Percentiles rank a stretch among this genome's conserved stretches.
phyloP scores from a whole-genome alignment of 1,139 yeast species.

The Geotrichum aggregatum region DNA sequence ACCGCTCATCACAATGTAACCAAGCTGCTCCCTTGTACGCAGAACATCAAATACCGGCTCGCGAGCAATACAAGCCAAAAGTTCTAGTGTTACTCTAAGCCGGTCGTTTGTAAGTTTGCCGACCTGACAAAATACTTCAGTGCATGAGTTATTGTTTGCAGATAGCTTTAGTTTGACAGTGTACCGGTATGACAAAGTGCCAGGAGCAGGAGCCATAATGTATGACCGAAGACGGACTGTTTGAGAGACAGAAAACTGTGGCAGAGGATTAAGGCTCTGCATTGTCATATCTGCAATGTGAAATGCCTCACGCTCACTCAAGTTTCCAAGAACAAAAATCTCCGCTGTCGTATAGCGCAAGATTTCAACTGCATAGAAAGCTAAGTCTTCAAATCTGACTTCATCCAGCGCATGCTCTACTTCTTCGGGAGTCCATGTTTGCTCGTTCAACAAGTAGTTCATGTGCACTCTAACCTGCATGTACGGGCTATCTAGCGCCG shows the following conservation, averaged over 20 bases:
- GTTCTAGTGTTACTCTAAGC: conserved; percentile 51
- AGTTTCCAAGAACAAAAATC: conserved; percentile 71
- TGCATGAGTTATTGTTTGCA: conserved; percentile 75
- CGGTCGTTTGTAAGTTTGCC: conserved; percentile 46
- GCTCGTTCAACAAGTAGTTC: conserved; percentile 62
- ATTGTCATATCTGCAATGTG: conserved; percentile 45
- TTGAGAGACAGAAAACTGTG: conserved; percentile 37
- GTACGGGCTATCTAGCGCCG: conserved; percentile 64
- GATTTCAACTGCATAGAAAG: conserved; percentile 45
- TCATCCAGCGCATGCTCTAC: conserved; percentile 51
- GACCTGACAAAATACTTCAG: conserved; percentile 71
- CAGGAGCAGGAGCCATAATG: conserved; percentile 41
- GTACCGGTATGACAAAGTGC: conserved; percentile 47
- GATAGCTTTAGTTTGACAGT: conserved; percentile 57
- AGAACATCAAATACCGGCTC: conserved; percentile 89
- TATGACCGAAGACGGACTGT: conserved; percentile 49
- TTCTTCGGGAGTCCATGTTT: conserved; percentile 61
- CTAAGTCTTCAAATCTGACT: conserved; percentile 51
- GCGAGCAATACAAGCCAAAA: conserved; percentile 64
- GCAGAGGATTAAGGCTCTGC: conserved; percentile 35
- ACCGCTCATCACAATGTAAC: conserved; percentile 84
- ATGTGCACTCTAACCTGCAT: conserved; percentile 64
- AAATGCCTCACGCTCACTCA: conserved; percentile 53
- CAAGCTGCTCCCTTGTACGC: conserved; percentile 88
- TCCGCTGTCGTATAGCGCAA: conserved; percentile 55